Evolutionary conservation across 345 rosid genomes (phyloP), one percentile per base, ranked within the genome.

Genomic region (Murraya koenigii): DNA sequence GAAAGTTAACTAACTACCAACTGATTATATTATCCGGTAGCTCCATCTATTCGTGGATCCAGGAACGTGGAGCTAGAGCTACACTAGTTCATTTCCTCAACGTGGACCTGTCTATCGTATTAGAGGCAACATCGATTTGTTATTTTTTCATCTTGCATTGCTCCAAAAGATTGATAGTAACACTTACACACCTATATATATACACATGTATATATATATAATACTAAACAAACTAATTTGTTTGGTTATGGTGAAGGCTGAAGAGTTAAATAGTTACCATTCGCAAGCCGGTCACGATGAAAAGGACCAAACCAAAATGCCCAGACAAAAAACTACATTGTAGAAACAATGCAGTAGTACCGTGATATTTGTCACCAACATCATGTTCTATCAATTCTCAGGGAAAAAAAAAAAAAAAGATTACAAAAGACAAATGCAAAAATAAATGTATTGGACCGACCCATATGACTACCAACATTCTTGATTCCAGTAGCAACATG

Each of bases 321-420:
- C 67, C 74, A 20, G 69, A 44, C 3, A 70, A 26, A 74, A 74
- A 69, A 60, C 84, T 69, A 77, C 62, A 25, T 13, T 2, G 66
- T 56, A 28, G 39, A 36, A 6, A 75, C 38, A 63, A 61, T 52
- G 60, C 11, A 60, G 23, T 20, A 69, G 17, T 67, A 58, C 66
- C 47, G 66, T 19, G 64, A 71, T 38, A 52, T 58, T 75, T 47
- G 66, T 62, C 76, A 32, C 72, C 73, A 41, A 69, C n/a, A 33
- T 7, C 39, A 22, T 35, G 22, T 33, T n/a, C 10, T 35, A n/a
- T 72, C 65, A 58, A 36, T 35, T 56, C 32, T 58, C 52, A n/a
- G 33, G n/a, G n/a, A n/a, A n/a, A n/a, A n/a, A n/a, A n/a, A n/a
- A 32, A 23, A 11, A 19, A 23, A 8, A 68, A 17, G 56, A 52